phyloP scores from a whole-genome alignment of 345 rosid species.

The Camelina neglecta region DNA sequence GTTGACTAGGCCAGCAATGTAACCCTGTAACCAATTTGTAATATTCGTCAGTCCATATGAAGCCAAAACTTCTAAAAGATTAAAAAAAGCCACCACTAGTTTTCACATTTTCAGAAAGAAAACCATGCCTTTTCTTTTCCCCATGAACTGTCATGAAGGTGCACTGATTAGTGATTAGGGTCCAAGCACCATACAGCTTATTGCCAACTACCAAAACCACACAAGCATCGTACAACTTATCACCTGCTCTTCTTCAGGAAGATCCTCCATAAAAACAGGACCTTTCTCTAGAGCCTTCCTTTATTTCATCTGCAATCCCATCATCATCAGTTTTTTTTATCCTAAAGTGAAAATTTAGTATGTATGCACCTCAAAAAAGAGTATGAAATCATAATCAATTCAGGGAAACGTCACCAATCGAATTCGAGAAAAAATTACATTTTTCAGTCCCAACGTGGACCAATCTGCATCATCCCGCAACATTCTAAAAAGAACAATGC shows the following conservation, averaged over 20 bases:
- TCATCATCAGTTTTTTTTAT: constrained; percentile 89
- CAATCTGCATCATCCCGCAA: constrained; percentile 89
- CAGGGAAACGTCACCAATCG: neutral
- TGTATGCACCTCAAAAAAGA: neutral
- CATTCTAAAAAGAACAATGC: constrained; percentile 20
- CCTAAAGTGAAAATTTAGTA: constrained; percentile 49
- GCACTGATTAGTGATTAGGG: neutral
- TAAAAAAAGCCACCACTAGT: neutral
- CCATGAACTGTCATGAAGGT: constrained; percentile 1
- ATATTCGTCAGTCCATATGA: neutral
- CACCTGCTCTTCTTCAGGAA: constrained; percentile 83
- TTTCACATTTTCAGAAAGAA: neutral
- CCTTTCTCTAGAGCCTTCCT: constrained; percentile 87
- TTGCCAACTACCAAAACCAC: neutral
- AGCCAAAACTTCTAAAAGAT: neutral
- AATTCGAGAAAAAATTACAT: constrained; percentile 45
- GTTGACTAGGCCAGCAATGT: constrained; percentile 84
- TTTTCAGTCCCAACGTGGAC: constrained; percentile 69
- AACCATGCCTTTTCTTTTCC: neutral
- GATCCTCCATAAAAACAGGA: constrained; percentile 88
- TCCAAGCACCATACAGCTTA: neutral
- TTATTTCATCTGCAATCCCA: constrained; percentile 91
- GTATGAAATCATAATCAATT: neutral
- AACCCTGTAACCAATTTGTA: constrained; percentile 60
- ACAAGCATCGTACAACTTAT: too few species aligned